A percentile compares a stretch with the other conserved stretches of the same genome.
phyloP scores from a whole-genome alignment of 1,139 yeast species.

The Zhuliangozyma blackwelliae region DNA sequence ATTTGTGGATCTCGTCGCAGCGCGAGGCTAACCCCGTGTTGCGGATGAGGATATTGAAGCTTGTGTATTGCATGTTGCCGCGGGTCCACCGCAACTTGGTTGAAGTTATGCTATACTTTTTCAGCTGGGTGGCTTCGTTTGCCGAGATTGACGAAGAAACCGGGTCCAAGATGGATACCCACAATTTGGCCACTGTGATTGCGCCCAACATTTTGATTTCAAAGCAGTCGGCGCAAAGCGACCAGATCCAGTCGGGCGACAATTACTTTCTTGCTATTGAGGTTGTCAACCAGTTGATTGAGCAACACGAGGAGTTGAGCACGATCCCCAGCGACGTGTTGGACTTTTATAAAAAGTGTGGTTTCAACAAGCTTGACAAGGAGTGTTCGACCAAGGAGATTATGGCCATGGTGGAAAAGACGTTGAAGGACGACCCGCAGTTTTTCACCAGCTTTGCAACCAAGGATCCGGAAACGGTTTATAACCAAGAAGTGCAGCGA shows the following conservation, averaged over 20 bases:
- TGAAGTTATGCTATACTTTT: slow-evolving; percentile 81
- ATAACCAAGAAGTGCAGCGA: slow-evolving; percentile 27
- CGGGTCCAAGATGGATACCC: slow-evolving; percentile 96
- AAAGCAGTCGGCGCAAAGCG: slow-evolving; percentile 25
- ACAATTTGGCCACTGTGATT: slow-evolving; percentile 90
- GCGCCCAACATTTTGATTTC: slow-evolving; percentile 84
- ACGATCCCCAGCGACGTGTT: slow-evolving; percentile 62
- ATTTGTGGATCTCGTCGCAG: slow-evolving; percentile 78
- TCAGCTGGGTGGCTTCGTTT: slow-evolving; percentile 95
- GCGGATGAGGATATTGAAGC: slow-evolving; percentile 57
- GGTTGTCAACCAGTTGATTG: slow-evolving; percentile 80
- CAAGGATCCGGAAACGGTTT: slow-evolving; percentile 6
- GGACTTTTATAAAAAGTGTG: slow-evolving; percentile 34
- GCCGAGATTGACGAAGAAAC: slow-evolving; percentile 81
- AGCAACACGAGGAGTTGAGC: slow-evolving; percentile 75
- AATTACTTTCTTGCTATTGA: slow-evolving; percentile 87
- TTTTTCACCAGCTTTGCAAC: slow-evolving; percentile 11
- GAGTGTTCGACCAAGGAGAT: slow-evolving; percentile 35
- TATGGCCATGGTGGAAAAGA: slow-evolving; percentile 28
- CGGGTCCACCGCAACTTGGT: slow-evolving; percentile 76
- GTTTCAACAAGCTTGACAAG: slow-evolving; percentile 20
- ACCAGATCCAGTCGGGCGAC: slow-evolving; percentile 46
- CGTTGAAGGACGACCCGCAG: slow-evolving; percentile 26
- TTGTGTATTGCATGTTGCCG: slow-evolving; percentile 79
- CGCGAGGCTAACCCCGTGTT: slow-evolving; percentile 44